Evolutionary conservation across 768 basidiomycete species (phyloP), one percentile per base, ranked within the genome.

Genomic region (Leccinum disarticulatum): DNA sequence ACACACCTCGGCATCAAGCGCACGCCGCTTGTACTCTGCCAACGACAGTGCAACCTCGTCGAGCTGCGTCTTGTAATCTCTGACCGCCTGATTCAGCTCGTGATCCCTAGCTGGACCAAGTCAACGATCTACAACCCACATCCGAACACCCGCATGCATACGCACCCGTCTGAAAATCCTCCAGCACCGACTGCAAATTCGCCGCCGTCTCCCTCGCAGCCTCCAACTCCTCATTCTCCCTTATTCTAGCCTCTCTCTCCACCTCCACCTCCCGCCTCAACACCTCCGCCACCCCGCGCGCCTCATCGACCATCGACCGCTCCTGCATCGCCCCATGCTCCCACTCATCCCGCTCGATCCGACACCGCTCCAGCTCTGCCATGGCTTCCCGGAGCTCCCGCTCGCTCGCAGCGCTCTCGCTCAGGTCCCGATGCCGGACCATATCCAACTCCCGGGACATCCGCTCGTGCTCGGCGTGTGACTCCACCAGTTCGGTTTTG

Each of bases 111-210:
- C 95, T 97, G 52, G n/a, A 35, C 35, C 35, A 31, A 14, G 56
- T 68, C 61, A 63, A 38, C 43, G 38, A 36, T 5, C 41, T 22
- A 33, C 31, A 8, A 30, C 15, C n/a, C 33, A 57, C 35, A 33
- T 33, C 41, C 11, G 4, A 0, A 14, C 22, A 27, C 5, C 3
- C 19, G 15, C 50, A 36, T 43, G 46, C 28, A 3, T 77, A 52
- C 89, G 59, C 66, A 95, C 96, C 89, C 55, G 87, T 80, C 76
- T 98, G 94, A 76, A 98, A 99, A 74, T 98, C 97, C 69, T 93
- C 88, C 66, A 99, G 76, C 4, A 99, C 97, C 3, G 90, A 88
- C 72, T 98, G 92, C 59, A 99, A 72, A 74, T 98, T 98, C 7
- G 74, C 78, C 4, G 77, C 72, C 61, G n/a, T n/a, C n/a, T n/a